These are phyloP conservation scores for Waltiozyma sp. DNA, from an alignment of 1,139 yeast species.

Conservation along the genomic window DNA sequence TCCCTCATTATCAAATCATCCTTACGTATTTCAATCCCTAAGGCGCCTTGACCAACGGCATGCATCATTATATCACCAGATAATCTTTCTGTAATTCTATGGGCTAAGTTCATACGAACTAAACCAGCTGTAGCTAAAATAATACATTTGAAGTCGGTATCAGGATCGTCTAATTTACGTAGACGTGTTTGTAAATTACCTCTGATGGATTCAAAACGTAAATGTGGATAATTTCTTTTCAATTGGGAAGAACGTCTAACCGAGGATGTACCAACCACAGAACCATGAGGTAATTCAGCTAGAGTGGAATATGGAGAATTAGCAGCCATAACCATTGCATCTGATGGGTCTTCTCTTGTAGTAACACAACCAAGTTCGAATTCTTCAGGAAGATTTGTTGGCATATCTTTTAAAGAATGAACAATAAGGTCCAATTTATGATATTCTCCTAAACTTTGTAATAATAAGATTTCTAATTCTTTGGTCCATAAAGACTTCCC, in stretches of 20 bases:
- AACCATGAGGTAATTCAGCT: slow-evolving; percentile 69
- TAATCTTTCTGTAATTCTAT: slow-evolving; percentile 60
- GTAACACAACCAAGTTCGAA: slow-evolving; percentile 84
- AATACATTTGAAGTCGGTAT: slow-evolving; percentile 61
- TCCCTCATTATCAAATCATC: slow-evolving; percentile 48
- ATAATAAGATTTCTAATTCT: slow-evolving; percentile 73
- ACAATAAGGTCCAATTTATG: slow-evolving; percentile 80
- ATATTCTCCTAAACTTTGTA: slow-evolving; percentile 48
- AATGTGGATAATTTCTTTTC: slow-evolving; percentile 44
- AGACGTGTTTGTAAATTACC: slow-evolving; percentile 84
- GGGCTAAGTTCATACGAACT: slow-evolving; percentile 54
- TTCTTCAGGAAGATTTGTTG: slow-evolving; percentile 81
- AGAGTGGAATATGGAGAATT: slow-evolving; percentile 54
- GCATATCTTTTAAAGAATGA: slow-evolving; percentile 92
- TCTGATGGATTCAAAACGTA: slow-evolving; percentile 67
- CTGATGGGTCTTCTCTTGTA: slow-evolving; percentile 84
- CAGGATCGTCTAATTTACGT: slow-evolving; percentile 60
- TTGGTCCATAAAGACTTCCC: slow-evolving; percentile 96
- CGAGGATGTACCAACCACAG: slow-evolving; percentile 89
- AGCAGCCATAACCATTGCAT: slow-evolving; percentile 75
- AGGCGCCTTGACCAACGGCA: slow-evolving; percentile 97
- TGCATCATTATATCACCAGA: slow-evolving; percentile 84
- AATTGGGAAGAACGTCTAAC: slow-evolving; percentile 82
- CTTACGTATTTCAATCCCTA: slow-evolving; percentile 80
- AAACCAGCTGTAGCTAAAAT: slow-evolving; percentile 91